A percentile compares a stretch with the other conserved stretches of the same genome.
Evolutionary conservation across 2,329 filamentous ascomycete genomes (phyloP).

Genomic region (Pyricularia sp.): DNA sequence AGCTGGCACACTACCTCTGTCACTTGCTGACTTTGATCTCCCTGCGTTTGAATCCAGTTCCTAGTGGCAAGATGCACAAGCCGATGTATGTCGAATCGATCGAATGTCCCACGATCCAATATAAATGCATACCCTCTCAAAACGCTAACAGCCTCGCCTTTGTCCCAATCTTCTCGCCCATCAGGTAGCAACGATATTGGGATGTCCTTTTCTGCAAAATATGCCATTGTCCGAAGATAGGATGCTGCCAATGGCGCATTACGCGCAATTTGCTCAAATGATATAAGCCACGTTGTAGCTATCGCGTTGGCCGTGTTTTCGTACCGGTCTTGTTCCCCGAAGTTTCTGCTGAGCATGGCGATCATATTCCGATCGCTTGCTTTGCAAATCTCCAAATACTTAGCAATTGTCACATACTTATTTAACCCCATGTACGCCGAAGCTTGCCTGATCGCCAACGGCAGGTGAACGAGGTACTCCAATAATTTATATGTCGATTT

Average conservation of each 20-base stretch:
- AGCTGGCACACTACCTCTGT: conserved; percentile 9
- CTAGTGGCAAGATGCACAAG: conserved; percentile 19
- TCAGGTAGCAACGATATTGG: conserved; percentile 16
- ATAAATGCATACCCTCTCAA: too few relatives aligned
- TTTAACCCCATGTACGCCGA: too few relatives aligned
- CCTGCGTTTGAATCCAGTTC: conserved; percentile 14
- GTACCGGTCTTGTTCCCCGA: conserved; percentile 7
- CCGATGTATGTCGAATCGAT: conserved; percentile 3
- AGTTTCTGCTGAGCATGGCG: conserved; percentile 10
- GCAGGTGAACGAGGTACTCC: too few relatives aligned
- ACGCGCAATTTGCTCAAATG: conserved; percentile 9
- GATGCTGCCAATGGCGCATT: conserved; percentile 7
- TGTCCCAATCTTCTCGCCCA: conserved; percentile 3
- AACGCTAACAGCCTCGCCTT: too few relatives aligned
- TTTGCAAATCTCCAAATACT: not conserved
- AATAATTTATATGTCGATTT: not conserved
- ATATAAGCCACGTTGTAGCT: conserved; percentile 12
- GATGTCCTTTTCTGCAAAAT: conserved; percentile 20
- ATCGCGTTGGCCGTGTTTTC: conserved; percentile 7
- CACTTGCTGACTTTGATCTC: not conserved
- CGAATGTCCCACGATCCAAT: too few relatives aligned
- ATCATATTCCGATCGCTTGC: conserved; percentile 5
- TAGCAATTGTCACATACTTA: too few relatives aligned
- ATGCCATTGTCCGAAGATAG: conserved; percentile 19
- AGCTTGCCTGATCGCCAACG: too few relatives aligned